phyloP scores from a whole-genome alignment of 148 eudicot genomes.

The Heliamphora exappendiculata region DNA sequence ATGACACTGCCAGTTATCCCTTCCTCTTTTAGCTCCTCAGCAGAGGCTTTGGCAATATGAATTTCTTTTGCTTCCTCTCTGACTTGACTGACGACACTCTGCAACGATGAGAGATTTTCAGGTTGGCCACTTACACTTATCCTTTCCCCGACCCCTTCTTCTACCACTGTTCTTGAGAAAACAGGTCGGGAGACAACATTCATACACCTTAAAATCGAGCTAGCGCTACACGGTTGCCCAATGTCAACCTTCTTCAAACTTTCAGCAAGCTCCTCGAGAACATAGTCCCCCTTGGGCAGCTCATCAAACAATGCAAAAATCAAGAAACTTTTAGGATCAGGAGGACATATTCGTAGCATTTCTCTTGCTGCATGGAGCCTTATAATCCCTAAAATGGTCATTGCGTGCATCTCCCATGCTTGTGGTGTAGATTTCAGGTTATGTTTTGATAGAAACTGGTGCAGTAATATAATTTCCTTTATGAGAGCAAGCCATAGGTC shows the following conservation, averaged over 20 bases:
- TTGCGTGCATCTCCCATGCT: slow-evolving; percentile 82
- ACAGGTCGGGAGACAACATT: slow-evolving; percentile 36
- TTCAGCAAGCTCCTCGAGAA: slow-evolving; percentile 72
- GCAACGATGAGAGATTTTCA: slow-evolving; percentile 45
- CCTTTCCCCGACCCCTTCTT: slow-evolving; percentile 15
- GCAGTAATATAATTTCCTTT: slow-evolving; percentile 63
- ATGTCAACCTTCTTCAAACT: slow-evolving; percentile 35
- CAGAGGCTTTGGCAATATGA: slow-evolving; percentile 62
- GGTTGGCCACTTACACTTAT: slow-evolving; percentile 19
- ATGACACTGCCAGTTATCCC: slow-evolving; percentile 61
- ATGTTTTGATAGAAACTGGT: slow-evolving; percentile 50
- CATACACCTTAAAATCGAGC: slow-evolving; percentile 55
- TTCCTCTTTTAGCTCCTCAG: slow-evolving; percentile 64
- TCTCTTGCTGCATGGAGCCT: slow-evolving; percentile 91
- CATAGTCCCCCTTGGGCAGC: slow-evolving; percentile 82
- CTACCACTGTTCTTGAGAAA: slow-evolving; percentile 9
- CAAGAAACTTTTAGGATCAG: slow-evolving; percentile 64
- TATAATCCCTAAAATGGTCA: slow-evolving; percentile 66
- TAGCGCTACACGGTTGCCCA: slow-evolving; percentile 64
- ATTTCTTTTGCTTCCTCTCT: slow-evolving; percentile 70
- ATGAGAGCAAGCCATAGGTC: slow-evolving; percentile 87
- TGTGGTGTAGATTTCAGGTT: slow-evolving; percentile 34
- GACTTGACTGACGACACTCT: slow-evolving; percentile 47
- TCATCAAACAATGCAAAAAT: slow-evolving; percentile 70
- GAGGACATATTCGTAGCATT: slow-evolving; percentile 88